A percentile compares a stretch with the other conserved stretches of the same genome.
Conservation (phyloP, 106 monocot species). For the Gastrodia elata region DNA sequence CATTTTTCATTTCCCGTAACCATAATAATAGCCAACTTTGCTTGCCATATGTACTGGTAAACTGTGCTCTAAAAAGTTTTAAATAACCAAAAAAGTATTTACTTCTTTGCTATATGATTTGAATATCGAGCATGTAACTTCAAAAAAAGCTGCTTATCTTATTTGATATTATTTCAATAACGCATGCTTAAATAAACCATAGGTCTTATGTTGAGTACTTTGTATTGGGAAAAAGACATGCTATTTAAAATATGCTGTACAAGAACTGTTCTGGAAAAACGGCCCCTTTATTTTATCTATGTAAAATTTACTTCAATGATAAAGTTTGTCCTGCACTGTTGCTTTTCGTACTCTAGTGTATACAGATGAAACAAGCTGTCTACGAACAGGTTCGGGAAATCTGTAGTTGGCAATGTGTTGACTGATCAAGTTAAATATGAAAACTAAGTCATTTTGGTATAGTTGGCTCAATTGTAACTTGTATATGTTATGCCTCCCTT, state of each 20-base stretch:
- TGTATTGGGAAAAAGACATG: neutral
- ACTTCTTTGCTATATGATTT: neutral
- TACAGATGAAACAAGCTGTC: too few relatives aligned
- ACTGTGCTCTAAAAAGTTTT: neutral
- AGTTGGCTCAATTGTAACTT: too few relatives aligned
- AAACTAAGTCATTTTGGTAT: too few relatives aligned
- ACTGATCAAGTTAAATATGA: too few relatives aligned
- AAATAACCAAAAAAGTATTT: neutral
- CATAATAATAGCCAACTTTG: neutral
- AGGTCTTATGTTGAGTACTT: neutral
- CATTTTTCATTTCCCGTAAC: neutral
- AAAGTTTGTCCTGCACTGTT: too few relatives aligned
- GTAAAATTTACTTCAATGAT: too few relatives aligned
- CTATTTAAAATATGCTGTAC: neutral
- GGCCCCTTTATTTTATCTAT: too few relatives aligned
- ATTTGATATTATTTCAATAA: neutral
- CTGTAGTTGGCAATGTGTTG: too few relatives aligned
- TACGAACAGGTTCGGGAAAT: too few relatives aligned
- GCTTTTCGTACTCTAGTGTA: too few relatives aligned
- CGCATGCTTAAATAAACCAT: neutral
- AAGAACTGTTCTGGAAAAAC: neutral
- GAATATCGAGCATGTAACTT: neutral
- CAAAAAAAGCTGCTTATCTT: neutral
- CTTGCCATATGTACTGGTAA: neutral
- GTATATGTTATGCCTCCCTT: too few relatives aligned